A percentile compares a stretch with the other conserved stretches of the same genome.
Conservation (phyloP, 148 eudicot genomes). For the Rhododendron griersonianum region DNA sequence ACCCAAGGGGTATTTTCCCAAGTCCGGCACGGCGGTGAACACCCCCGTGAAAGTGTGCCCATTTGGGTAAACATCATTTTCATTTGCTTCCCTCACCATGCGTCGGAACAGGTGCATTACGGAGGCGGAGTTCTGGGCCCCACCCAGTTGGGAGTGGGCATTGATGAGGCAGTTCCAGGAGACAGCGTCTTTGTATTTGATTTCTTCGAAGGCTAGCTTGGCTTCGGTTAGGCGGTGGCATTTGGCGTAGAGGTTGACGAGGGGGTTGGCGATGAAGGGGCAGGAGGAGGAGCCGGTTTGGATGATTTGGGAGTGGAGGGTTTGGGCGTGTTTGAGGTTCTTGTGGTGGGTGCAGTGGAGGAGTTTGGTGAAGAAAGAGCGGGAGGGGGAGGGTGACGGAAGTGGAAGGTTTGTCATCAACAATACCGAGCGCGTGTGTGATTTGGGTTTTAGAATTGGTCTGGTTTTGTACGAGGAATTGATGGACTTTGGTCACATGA, state of each 20-base stretch:
- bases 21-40: constrained; percentile 24
- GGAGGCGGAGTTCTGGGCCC: constrained; percentile 11
- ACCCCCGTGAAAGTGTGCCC: constrained; percentile 38
- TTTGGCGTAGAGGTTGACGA: constrained; percentile 50
- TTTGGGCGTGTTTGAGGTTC: constrained; percentile 25
- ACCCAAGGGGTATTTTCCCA: constrained; percentile 8
- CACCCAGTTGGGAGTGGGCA: constrained; percentile 27
- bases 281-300: constrained; percentile 23
- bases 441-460: background rate
- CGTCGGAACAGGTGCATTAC: constrained; percentile 25
- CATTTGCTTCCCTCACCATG: constrained; percentile 23
- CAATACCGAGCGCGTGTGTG: background rate
- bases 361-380: constrained; percentile 32
- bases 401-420: background rate
- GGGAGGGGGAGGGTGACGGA: constrained; percentile 5
- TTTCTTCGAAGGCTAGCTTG: constrained; percentile 27
- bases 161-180: constrained; percentile 52
- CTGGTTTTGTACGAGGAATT: background rate
- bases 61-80: constrained; percentile 25
- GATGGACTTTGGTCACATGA: no score
- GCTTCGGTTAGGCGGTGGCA: constrained; percentile 28
- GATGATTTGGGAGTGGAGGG: constrained; percentile 44
- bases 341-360: constrained; percentile 28
- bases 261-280: constrained; percentile 30
- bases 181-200: constrained; percentile 33